Percentiles rank a stretch among this genome's conserved stretches.
These are phyloP conservation scores for Halophytophthora polymorphica DNA, from an alignment of 352 stramenopile genomes.

Conservation along the genomic window DNA sequence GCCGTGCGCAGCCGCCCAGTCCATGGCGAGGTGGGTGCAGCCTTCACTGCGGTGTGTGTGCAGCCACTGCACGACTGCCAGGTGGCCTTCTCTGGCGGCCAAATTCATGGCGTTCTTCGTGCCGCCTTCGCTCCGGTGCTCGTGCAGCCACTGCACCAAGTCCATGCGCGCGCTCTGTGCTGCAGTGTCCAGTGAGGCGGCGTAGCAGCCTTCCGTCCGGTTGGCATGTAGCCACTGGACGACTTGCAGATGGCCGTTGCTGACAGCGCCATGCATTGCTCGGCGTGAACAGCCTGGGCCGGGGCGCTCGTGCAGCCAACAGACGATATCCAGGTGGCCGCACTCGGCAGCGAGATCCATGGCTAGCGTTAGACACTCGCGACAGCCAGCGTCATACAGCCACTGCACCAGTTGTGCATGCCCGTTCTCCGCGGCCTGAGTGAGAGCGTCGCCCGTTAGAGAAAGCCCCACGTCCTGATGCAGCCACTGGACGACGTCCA, in stretches of 20 bases:
- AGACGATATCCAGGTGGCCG: conserved; percentile 16
- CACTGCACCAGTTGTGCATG: conserved; percentile 16
- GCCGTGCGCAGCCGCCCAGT: conserved; percentile 4
- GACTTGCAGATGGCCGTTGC: conserved; percentile 11
- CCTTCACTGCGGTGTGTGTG: conserved; percentile 13
- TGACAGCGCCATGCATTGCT: conserved; percentile 15
- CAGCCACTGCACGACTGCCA: conserved; percentile 15
- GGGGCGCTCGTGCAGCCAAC: conserved; percentile 19
- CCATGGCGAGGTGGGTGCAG: conserved; percentile 16
- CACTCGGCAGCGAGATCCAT: conserved; percentile 16
- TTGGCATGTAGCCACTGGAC: conserved; percentile 13
- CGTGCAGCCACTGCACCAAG: conserved; percentile 9
- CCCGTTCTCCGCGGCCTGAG: conserved; percentile 4
- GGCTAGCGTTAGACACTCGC: conserved; percentile 7
- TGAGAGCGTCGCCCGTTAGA: conserved; percentile 2
- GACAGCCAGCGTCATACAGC: conserved; percentile 12
- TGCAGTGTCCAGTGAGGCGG: conserved; percentile 11
- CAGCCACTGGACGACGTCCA: conserved; percentile 19
- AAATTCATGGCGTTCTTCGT: conserved; percentile 8
- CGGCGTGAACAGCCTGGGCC: conserved; percentile 8
- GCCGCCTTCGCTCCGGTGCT: conserved; percentile 17
- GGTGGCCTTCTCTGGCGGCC: conserved; percentile 5
- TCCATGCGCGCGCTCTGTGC: conserved; percentile 9
- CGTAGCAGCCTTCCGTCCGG: conserved; percentile 9
- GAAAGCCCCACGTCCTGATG: conserved; percentile 1